Percentiles rank a stretch among this genome's conserved stretches.
Conservation (phyloP, 306 rosid genomes). For the Mimosa bimucronata region DNA sequence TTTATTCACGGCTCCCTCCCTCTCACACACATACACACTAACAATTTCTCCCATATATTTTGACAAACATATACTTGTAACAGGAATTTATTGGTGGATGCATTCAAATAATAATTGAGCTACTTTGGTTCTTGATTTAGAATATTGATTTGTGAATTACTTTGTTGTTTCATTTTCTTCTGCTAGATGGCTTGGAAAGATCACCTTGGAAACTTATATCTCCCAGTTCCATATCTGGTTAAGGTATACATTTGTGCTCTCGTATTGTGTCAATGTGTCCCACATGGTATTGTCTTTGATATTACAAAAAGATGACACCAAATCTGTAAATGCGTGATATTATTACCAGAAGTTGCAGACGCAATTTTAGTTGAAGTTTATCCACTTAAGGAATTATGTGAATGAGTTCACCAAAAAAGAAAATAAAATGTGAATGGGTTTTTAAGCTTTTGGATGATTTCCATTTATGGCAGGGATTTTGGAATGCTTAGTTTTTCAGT, state of each 20-base stretch:
- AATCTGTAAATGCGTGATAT: not conserved
- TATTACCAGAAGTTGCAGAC: not conserved
- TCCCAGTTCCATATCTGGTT: constrained; percentile 97
- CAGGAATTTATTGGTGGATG: constrained; percentile 20
- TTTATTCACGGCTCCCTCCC: constrained; percentile 21
- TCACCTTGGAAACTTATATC: constrained; percentile 95
- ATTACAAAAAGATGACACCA: not conserved
- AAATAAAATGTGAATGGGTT: not conserved
- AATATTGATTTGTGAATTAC: constrained; percentile 25
- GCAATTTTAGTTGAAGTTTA: not conserved
- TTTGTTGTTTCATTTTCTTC: constrained; percentile 20
- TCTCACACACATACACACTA: not conserved
- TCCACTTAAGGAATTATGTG: constrained; percentile 13
- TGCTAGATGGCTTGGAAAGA: constrained; percentile 96
- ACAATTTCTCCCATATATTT: not conserved
- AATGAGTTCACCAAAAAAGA: constrained; percentile 7
- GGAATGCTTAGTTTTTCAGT: constrained; percentile 20
- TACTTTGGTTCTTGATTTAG: constrained; percentile 32
- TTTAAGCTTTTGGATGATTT: constrained; percentile 27
- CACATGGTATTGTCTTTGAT: not conserved
- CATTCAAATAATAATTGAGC: constrained; percentile 12
- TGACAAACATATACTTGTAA: not conserved
- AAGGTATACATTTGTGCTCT: constrained; percentile 54
- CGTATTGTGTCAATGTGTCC: not conserved
- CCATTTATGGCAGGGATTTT: constrained; percentile 16